These are phyloP conservation scores for Leccinum fibrillosum DNA, from an alignment of 768 basidiomycete species.

Conservation along the genomic window DNA sequence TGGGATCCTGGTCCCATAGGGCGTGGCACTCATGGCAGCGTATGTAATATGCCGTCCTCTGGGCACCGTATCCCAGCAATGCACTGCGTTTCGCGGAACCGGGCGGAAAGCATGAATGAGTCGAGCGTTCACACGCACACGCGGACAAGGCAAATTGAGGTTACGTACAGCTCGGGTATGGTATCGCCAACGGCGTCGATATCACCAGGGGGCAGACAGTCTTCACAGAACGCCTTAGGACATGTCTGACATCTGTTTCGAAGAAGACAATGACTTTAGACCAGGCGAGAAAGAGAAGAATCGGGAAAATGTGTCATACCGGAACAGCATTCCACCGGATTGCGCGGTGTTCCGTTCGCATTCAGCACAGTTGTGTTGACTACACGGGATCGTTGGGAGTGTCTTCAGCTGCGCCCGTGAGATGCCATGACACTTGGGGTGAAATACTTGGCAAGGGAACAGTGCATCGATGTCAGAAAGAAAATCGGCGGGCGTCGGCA, in stretches of 20 bases:
- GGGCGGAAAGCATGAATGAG: not conserved
- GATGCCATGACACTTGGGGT: constrained; percentile 45
- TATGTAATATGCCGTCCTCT: constrained; percentile 43
- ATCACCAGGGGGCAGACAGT: constrained; percentile 51
- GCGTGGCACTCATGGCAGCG: constrained; percentile 47
- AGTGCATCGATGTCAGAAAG: not conserved
- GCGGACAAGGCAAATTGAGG: not conserved
- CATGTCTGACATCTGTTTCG: constrained; percentile 53
- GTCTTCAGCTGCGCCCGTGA: constrained; percentile 28
- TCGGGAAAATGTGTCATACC: constrained; percentile 32
- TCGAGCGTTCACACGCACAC: not conserved
- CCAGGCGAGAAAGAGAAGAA: not conserved
- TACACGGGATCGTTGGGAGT: constrained; percentile 34
- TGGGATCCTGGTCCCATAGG: constrained; percentile 34
- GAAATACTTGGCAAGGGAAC: constrained; percentile 42
- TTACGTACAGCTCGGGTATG: constrained; percentile 55
- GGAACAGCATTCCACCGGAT: constrained; percentile 56
- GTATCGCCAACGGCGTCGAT: constrained; percentile 51
- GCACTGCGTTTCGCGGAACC: constrained; percentile 26
- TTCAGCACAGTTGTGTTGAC: constrained; percentile 47
- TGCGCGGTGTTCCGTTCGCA: constrained; percentile 45
- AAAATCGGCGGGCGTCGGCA: not conserved
- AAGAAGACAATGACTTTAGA: not conserved
- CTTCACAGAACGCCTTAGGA: constrained; percentile 57
- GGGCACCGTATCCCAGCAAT: constrained; percentile 38